phyloP scores from a whole-genome alignment of 176 grass and related monocot species.

The Stipa capillata region DNA sequence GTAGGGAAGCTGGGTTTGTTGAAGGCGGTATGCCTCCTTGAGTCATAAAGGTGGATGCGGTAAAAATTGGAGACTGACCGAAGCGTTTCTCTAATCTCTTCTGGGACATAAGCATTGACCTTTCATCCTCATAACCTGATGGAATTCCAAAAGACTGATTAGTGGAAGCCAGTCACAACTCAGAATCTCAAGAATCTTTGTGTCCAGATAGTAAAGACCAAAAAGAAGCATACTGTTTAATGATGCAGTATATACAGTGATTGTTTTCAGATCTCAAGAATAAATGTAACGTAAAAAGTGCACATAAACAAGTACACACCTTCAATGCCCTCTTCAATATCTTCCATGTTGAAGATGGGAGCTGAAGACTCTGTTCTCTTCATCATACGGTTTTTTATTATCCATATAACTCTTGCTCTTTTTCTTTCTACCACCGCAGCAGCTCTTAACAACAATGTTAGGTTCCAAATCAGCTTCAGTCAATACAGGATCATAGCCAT shows the following conservation, averaged over 20 bases:
- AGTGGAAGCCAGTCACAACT: neutral
- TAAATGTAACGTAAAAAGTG: neutral
- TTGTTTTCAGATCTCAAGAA: neutral
- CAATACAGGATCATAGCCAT: conserved; percentile 97
- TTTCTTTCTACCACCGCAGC: conserved; percentile 95
- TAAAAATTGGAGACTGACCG: conserved; percentile 96
- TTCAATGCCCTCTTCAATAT: conserved; percentile 97
- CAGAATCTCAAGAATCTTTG: neutral
- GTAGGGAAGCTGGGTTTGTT: conserved; percentile 80
- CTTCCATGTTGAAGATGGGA: conserved; percentile 99
- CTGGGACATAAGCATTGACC: conserved; percentile 89
- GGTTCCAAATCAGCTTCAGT: conserved; percentile 97
- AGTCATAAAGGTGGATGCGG: conserved; percentile 88
- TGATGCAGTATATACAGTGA: neutral
- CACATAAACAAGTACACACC: conserved; percentile 35
- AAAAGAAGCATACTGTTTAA: neutral
- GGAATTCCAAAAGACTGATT: conserved; percentile 14
- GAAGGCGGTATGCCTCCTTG: conserved; percentile 90
- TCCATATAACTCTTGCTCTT: conserved; percentile 94
- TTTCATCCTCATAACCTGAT: conserved; percentile 94
- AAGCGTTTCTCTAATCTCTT: conserved; percentile 96
- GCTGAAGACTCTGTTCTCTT: conserved; percentile 98
- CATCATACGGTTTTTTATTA: conserved; percentile 80
- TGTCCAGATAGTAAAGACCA: neutral
- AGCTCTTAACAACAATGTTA: conserved; percentile 89